These are phyloP conservation scores for Rubia yunnanensis DNA, from an alignment of 257 asterid species.

Conservation along the genomic window DNA sequence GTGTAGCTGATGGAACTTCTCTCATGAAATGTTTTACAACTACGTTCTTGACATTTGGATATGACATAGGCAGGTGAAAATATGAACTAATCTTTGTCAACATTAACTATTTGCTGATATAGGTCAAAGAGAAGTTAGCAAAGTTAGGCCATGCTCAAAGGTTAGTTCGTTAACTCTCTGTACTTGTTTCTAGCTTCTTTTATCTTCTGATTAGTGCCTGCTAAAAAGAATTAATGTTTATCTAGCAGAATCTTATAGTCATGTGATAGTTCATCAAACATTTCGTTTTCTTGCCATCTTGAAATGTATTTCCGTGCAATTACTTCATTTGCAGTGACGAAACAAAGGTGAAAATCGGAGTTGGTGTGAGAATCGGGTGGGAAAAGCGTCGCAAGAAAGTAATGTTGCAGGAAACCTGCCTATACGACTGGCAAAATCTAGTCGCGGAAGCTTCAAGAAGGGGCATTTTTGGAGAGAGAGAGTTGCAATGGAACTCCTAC, in stretches of 20 bases:
- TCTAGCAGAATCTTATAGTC: neutral
- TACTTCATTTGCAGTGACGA: conserved; percentile 42
- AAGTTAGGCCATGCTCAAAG: conserved; percentile 85
- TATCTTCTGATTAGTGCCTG: neutral
- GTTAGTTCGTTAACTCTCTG: too few species aligned
- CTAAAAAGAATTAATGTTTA: neutral
- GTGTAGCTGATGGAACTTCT: neutral
- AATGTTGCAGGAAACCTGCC: conserved; percentile 75
- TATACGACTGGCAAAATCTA: conserved; percentile 70
- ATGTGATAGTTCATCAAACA: neutral
- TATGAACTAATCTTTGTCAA: conserved; percentile 5
- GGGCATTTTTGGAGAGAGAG: conserved; percentile 70
- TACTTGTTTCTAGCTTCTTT: neutral
- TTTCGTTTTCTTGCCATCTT: neutral
- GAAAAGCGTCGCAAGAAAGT: conserved; percentile 65
- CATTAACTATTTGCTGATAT: conserved; percentile 15
- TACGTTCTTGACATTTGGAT: neutral
- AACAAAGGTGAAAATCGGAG: conserved; percentile 70
- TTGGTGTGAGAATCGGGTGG: conserved; percentile 85
- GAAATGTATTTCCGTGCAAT: neutral
- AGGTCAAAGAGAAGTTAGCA: conserved; percentile 84
- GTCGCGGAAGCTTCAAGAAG: conserved; percentile 57
- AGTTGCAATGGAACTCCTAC: conserved; percentile 76
- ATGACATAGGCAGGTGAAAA: neutral
- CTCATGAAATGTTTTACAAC: neutral